These are phyloP conservation scores for Coniferiporia sulphurascens DNA, from an alignment of 1,284 basidiomycete genomes.

Conservation along the genomic window DNA sequence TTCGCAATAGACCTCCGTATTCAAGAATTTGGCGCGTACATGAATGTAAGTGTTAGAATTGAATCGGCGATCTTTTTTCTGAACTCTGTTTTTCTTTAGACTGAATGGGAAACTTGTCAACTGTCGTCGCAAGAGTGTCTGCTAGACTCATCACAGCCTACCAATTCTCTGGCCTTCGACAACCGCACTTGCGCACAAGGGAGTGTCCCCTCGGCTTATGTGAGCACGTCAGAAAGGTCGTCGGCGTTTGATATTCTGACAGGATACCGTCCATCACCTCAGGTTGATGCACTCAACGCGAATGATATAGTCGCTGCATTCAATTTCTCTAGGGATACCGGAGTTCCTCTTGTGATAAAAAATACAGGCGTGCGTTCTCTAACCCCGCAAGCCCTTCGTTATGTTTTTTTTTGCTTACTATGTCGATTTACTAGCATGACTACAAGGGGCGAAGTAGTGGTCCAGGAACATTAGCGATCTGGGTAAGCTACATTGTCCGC, in stretches of 20 bases:
- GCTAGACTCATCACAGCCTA: background rate
- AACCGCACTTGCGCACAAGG: conserved; percentile 4
- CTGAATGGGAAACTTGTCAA: conserved; percentile 6
- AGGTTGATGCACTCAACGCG: conserved; percentile 23
- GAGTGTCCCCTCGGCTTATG: conserved; percentile 18
- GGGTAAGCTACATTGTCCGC: conserved; percentile 4
- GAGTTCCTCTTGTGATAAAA: conserved; percentile 24
- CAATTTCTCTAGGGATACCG: conserved; percentile 22
- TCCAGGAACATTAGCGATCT: conserved; percentile 18
- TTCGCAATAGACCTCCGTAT: background rate
- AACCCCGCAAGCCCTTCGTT: background rate
- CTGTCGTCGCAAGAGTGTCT: background rate
- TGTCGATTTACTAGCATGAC: conserved; percentile 13
- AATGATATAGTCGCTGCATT: conserved; percentile 23
- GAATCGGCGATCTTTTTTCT: background rate
- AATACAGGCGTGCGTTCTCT: conserved; percentile 22
- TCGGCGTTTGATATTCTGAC: background rate
- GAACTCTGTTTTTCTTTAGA: background rate
- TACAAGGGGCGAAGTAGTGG: conserved; percentile 21
- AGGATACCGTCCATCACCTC: background rate
- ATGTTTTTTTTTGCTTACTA: background rate
- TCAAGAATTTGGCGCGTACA: background rate
- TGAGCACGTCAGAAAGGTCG: background rate
- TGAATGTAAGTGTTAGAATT: conserved; percentile 1
- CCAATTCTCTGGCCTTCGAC: background rate